These are phyloP conservation scores for Avena sativa DNA, from an alignment of 176 grass and related monocot species.

Conservation along the genomic window DNA sequence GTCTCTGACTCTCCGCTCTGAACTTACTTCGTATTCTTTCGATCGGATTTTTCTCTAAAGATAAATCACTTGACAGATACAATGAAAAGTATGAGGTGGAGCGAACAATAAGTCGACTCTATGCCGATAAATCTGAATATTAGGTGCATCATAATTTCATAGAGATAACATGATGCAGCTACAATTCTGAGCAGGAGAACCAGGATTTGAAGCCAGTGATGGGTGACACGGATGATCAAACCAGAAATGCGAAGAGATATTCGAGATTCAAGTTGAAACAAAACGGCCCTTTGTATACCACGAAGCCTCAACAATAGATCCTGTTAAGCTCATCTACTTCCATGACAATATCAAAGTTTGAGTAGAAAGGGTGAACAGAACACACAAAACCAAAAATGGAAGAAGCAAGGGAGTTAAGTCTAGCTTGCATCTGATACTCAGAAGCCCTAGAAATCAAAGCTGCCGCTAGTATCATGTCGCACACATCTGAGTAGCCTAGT, in stretches of 20 bases:
- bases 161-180: not conserved
- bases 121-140: not conserved
- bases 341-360: too few species aligned
- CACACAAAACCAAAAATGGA: too few species aligned
- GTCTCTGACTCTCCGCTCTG: not conserved
- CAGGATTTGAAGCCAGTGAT: too few species aligned
- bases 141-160: not conserved
- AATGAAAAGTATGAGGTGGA: not conserved
- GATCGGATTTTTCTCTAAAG: not conserved
- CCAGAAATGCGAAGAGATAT: not conserved
- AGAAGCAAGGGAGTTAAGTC: too few species aligned
- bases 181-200: not conserved
- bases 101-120: not conserved
- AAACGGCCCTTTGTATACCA: too few species aligned
- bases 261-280: not conserved
- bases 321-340: too few species aligned
- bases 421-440: too few species aligned
- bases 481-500: too few species aligned
- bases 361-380: too few species aligned
- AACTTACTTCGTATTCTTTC: not conserved
- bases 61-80: not conserved
- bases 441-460: too few species aligned
- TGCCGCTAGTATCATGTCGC: accelerated
- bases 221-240: too few species aligned
- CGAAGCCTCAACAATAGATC: too few species aligned